Percentiles rank a stretch among this genome's conserved stretches.
These are phyloP conservation scores for carrot (Daucus carota) DNA, from an alignment of 129 eudicot species.

Conservation along the genomic window DH1_v3.0 NC_030382.2:11302501-11303000, in stretches of 20 bases:
- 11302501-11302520: no score
- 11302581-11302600: neutral
- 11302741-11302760: slow-evolving; percentile 30
- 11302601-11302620: no score
- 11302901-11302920: slow-evolving; percentile 16
- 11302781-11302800: slow-evolving; percentile 45
- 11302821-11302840: slow-evolving; percentile 69
- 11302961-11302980: slow-evolving; percentile 27
- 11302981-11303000: neutral
- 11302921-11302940: slow-evolving; percentile 27
- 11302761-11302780: slow-evolving; percentile 36
- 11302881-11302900: slow-evolving; percentile 11
- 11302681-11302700: slow-evolving; percentile 81
- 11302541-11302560: no score
- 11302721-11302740: slow-evolving; percentile 57
- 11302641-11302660: slow-evolving; percentile 83
- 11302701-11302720: slow-evolving; percentile 76
- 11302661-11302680: slow-evolving; percentile 83
- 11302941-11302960: slow-evolving; percentile 24
- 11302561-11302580: neutral
- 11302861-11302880: slow-evolving; percentile 12
- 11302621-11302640: neutral
- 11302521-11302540: no score
- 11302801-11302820: slow-evolving; percentile 51
- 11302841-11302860: slow-evolving; percentile 20